Evolutionary conservation across 441 rosid species (phyloP).

Genomic region (Croton laevigatus): DNA sequence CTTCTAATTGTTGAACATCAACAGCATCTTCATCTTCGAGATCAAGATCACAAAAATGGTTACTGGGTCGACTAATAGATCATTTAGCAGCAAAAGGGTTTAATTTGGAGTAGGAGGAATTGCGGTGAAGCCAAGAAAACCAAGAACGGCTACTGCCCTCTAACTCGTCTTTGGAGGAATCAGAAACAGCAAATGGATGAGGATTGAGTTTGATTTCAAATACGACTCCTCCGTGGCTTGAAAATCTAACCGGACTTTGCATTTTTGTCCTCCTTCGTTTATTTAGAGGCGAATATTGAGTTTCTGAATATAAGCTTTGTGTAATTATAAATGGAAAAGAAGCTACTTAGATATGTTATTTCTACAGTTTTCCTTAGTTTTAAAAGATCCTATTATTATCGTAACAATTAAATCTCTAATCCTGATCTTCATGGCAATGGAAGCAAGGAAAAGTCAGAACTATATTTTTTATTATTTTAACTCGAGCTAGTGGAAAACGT

Average conservation of each 20-base stretch:
- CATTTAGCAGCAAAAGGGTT: constrained; percentile 34
- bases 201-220: constrained; percentile 53
- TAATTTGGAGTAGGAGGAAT: constrained; percentile 25
- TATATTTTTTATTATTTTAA: no score
- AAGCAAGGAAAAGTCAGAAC: background rate
- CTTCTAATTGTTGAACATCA: constrained; percentile 33
- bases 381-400: no score
- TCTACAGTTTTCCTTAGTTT: no score
- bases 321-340: background rate
- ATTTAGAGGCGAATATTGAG: no score
- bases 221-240: constrained; percentile 63
- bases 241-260: constrained; percentile 46
- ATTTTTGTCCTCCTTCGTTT: constrained; percentile 15
- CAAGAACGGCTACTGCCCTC: constrained; percentile 18
- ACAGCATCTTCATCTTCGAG: constrained; percentile 19
- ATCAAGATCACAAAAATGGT: constrained; percentile 62
- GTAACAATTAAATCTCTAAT: no score
- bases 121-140: constrained; percentile 34
- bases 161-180: constrained; percentile 9
- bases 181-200: constrained; percentile 38
- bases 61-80: constrained; percentile 44
- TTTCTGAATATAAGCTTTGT: background rate
- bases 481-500: background rate
- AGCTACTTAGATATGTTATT: background rate
- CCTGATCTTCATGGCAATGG: no score